phyloP scores from a whole-genome alignment of 495 filamentous ascomycete genomes.

The Xylaria intraflava region DNA sequence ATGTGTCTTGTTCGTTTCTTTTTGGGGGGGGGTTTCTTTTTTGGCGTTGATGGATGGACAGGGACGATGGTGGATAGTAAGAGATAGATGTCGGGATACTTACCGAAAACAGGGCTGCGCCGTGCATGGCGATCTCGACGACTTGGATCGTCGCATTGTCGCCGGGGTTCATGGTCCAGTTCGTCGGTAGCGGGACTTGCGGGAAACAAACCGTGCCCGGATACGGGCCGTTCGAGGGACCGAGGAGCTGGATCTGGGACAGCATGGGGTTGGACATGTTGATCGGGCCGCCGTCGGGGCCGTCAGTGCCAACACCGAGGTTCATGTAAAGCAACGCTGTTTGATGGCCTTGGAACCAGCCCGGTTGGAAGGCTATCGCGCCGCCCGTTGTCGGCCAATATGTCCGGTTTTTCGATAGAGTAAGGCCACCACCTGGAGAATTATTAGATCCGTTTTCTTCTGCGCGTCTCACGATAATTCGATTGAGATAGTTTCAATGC shows the following conservation, averaged over 20 bases:
- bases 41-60: background rate
- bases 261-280: slow-evolving; percentile 89
- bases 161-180: slow-evolving; percentile 64
- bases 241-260: slow-evolving; percentile 76
- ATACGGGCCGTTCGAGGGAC: slow-evolving; percentile 74
- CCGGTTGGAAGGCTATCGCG: slow-evolving; percentile 76
- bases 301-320: slow-evolving; percentile 72
- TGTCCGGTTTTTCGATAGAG: slow-evolving; percentile 72
- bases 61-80: background rate
- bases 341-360: slow-evolving; percentile 90
- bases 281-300: slow-evolving; percentile 50
- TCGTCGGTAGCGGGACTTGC: slow-evolving; percentile 78
- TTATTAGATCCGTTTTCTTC: background rate
- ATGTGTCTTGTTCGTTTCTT: background rate
- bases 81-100: slow-evolving; percentile 26
- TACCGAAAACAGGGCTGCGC: slow-evolving; percentile 87
- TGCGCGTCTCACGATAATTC: background rate
- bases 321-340: slow-evolving; percentile 90
- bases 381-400: slow-evolving; percentile 87
- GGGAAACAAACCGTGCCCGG: slow-evolving; percentile 84
- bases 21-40: too few species aligned
- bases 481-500: background rate
- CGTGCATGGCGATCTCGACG: slow-evolving; percentile 82
- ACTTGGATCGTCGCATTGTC: slow-evolving; percentile 94
- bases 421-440: slow-evolving; percentile 73